Base-by-base conservation (phyloP, 2,329 filamentous ascomycete species). In the Pseudogymnoascus sp. region DNA sequence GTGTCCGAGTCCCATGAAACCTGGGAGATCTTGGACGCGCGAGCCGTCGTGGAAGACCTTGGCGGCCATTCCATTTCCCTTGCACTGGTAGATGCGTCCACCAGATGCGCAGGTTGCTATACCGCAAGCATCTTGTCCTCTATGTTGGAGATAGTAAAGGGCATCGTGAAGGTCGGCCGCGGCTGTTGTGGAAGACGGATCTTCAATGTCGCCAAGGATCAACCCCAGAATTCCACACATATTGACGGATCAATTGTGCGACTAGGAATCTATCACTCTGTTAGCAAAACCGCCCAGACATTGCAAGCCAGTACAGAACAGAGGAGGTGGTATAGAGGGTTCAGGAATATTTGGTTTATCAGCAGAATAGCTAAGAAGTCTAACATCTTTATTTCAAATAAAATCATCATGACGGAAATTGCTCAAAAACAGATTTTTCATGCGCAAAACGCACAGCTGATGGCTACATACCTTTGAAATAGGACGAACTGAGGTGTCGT, bases 81-180 rank as follows among this genome's bases (percentile, higher is more conserved):
- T 97, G 79, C 89, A 89, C 73, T 95, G 91, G 73, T 88, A 93
- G 68, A 96, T 88, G 44, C 91, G 83, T 65, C 92, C 92, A 36
- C 90, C 90, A 12, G 79, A 82, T 68, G 82, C 87, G 80, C 81
- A 91, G 69, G 79, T 89, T 59, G 91, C 85, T 68, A 96, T 93
- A 66, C 92, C 92, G 62, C 87, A 90, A 59, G 92, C 92, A 86
- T 96, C 92, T 74, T 95, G 91, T 61, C 91, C 90, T 71, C 90
- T 84, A 71, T 80, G 82, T 72, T 88, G 87, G 8, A 90, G 83
- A 68, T 85, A 85, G 74, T 88, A 90, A n/a, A 90, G 78, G 41
- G 83, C 81, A 74, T 90, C 87, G 72, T 90, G 87, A 42, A 90
- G 78, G 67, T 90, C 87, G 64, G 84, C 79, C 7, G 58, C 58